These are phyloP conservation scores for Termitomyces sp. DNA, from an alignment of 768 basidiomycete species.

Conservation along the genomic window DNA sequence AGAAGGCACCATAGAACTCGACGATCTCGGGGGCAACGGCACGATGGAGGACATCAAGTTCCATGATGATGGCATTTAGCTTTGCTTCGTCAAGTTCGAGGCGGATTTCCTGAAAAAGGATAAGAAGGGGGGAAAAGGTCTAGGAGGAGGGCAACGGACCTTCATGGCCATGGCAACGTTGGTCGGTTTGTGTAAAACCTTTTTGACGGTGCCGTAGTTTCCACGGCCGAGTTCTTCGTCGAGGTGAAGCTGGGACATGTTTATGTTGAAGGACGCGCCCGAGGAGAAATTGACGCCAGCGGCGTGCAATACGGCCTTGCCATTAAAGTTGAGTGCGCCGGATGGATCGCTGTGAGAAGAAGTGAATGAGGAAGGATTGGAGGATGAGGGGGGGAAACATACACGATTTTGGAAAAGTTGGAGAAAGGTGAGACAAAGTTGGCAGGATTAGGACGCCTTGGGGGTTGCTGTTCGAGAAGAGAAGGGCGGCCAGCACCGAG, in stretches of 20 bases:
- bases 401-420: slow-evolving; percentile 94
- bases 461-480: slow-evolving; percentile 30
- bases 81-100: slow-evolving; percentile 92
- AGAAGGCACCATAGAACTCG: slow-evolving; percentile 99
- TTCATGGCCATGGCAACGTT: slow-evolving; percentile 99
- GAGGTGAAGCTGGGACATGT: slow-evolving; percentile 88
- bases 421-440: slow-evolving; percentile 76
- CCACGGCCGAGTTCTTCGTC: slow-evolving; percentile 93
- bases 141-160: slow-evolving; percentile 40
- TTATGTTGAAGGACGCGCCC: slow-evolving; percentile 88
- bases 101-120: slow-evolving; percentile 80
- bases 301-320: slow-evolving; percentile 90
- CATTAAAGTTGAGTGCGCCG: slow-evolving; percentile 89
- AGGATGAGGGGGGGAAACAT: slow-evolving; percentile 12
- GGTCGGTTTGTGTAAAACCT: slow-evolving; percentile 89
- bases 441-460: slow-evolving; percentile 27
- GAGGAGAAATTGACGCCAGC: slow-evolving; percentile 82
- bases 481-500: slow-evolving; percentile 65
- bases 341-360: slow-evolving; percentile 72
- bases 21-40: slow-evolving; percentile 89
- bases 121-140: slow-evolving; percentile 1
- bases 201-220: slow-evolving; percentile 97
- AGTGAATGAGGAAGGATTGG: slow-evolving; percentile 1
- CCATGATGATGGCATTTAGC: slow-evolving; percentile 96
- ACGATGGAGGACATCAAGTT: slow-evolving; percentile 95